Conservation (phyloP, 805 yeast genomes). For the Vanderwaltozyma verrucispora region DNA sequence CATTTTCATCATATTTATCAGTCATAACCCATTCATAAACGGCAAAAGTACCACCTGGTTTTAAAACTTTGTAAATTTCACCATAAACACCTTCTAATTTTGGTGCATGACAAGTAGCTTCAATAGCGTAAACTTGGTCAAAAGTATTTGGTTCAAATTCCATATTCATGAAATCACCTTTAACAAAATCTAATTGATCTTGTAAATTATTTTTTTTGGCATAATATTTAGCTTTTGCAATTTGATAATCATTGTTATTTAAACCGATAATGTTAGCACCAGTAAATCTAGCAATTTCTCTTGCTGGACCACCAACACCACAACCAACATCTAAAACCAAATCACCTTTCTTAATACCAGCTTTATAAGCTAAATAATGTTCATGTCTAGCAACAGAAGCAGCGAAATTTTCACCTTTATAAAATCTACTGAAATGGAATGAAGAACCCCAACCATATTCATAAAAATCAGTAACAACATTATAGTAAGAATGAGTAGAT, state of each 20-base stretch:
- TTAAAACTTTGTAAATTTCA: slow-evolving; percentile 88
- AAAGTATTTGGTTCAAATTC: slow-evolving; percentile 83
- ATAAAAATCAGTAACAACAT: slow-evolving; percentile 94
- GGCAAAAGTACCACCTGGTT: slow-evolving; percentile 97
- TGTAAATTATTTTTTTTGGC: slow-evolving; percentile 56
- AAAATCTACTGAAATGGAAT: slow-evolving; percentile 93
- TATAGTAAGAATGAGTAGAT: slow-evolving; percentile 90
- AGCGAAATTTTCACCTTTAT: slow-evolving; percentile 83
- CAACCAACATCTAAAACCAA: slow-evolving; percentile 95
- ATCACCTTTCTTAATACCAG: slow-evolving; percentile 69
- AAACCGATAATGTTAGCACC: slow-evolving; percentile 80
- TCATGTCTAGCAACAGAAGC: slow-evolving; percentile 97
- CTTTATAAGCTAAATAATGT: slow-evolving; percentile 83
- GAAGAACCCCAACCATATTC: slow-evolving; percentile 99
- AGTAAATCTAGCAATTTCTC: slow-evolving; percentile 89
- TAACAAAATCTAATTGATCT: slow-evolving; percentile 72
- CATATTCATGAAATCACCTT: slow-evolving; percentile 99
- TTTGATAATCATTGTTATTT: slow-evolving; percentile 95
- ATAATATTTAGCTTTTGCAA: slow-evolving; percentile 79
- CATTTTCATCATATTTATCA: slow-evolving; percentile 76
- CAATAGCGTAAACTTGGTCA: slow-evolving; percentile 96
- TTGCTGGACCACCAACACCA: slow-evolving; percentile 99
- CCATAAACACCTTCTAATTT: slow-evolving; percentile 89
- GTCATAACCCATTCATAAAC: slow-evolving; percentile 99
- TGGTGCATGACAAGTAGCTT: slow-evolving; percentile 98